Conservation (phyloP, 1,284 basidiomycete species). For the Blastosporella zonata region DNA sequence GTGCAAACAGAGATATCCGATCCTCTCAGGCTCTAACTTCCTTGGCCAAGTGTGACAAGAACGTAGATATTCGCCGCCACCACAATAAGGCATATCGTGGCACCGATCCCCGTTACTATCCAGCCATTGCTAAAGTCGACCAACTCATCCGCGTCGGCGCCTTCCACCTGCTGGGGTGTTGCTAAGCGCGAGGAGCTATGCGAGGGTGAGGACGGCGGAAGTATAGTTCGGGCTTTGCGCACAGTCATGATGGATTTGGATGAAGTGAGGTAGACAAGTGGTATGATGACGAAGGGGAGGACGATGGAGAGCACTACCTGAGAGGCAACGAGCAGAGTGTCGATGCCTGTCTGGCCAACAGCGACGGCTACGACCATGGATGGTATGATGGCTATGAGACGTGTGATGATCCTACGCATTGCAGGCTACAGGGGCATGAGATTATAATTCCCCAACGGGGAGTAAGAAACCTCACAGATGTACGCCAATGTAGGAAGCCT, state of each 20-base stretch:
- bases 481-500: constrained; percentile 90
- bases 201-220: neutral
- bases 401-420: constrained; percentile 79
- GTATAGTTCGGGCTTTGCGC: constrained; percentile 21
- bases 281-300: constrained; percentile 88
- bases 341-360: constrained; percentile 75
- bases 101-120: constrained; percentile 52
- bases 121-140: constrained; percentile 65
- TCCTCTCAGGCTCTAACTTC: constrained; percentile 5
- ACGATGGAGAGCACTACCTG: constrained; percentile 89
- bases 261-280: constrained; percentile 77
- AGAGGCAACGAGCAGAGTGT: constrained; percentile 79
- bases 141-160: constrained; percentile 27
- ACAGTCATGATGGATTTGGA: constrained; percentile 66
- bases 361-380: constrained; percentile 77
- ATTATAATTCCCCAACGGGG: neutral
- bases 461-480: constrained; percentile 58
- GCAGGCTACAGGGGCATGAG: constrained; percentile 54
- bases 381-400: constrained; percentile 85
- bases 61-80: constrained; percentile 70
- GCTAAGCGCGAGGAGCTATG: neutral
- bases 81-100: constrained; percentile 61
- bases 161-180: constrained; percentile 11
- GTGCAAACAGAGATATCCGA: too few species aligned
- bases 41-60: constrained; percentile 43